Evolutionary conservation across 2,329 filamentous ascomycete species (phyloP).

Genomic region (Paramyrothecium sp.): DNA sequence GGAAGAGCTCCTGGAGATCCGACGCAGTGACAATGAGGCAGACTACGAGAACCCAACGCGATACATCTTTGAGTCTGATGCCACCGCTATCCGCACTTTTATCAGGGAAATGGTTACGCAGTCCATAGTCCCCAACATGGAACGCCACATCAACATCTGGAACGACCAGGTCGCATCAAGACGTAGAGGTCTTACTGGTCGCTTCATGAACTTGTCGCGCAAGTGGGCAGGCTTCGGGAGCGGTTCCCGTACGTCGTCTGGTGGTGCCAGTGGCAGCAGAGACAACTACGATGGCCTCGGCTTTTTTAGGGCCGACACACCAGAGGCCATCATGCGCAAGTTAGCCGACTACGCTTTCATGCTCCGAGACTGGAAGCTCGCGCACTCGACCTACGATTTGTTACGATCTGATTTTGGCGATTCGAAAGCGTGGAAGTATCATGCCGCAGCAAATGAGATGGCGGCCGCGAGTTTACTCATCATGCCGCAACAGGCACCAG

Average conservation of each 20-base stretch:
- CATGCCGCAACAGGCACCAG: slow-evolving; percentile 66
- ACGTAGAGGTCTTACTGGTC: slow-evolving; percentile 81
- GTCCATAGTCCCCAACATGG: slow-evolving; percentile 94
- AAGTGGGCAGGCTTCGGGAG: slow-evolving; percentile 82
- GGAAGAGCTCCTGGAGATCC: slow-evolving; percentile 78
- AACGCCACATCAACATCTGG: slow-evolving; percentile 86
- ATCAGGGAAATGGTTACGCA: slow-evolving; percentile 94
- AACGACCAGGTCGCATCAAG: slow-evolving; percentile 96
- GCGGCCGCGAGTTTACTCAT: slow-evolving; percentile 81
- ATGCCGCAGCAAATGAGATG: slow-evolving; percentile 95
- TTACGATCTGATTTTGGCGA: slow-evolving; percentile 85
- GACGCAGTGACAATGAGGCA: slow-evolving; percentile 64
- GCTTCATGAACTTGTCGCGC: slow-evolving; percentile 93
- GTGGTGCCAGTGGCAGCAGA: slow-evolving; percentile 45
- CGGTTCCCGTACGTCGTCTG: slow-evolving; percentile 58
- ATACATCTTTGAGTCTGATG: slow-evolving; percentile 90
- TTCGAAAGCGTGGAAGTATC: slow-evolving; percentile 95
- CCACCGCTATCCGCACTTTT: slow-evolving; percentile 82
- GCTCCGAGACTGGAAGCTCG: slow-evolving; percentile 93
- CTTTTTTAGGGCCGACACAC: slow-evolving; percentile 79
- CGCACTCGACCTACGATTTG: slow-evolving; percentile 88
- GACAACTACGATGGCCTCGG: slow-evolving; percentile 79
- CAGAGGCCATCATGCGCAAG: slow-evolving; percentile 90
- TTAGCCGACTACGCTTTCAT: slow-evolving; percentile 95
- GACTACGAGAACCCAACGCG: slow-evolving; percentile 68